A percentile compares a stretch with the other conserved stretches of the same genome.
phyloP scores from a whole-genome alignment of 176 grass and related monocot species.

The Metroxylon sagu region DNA sequence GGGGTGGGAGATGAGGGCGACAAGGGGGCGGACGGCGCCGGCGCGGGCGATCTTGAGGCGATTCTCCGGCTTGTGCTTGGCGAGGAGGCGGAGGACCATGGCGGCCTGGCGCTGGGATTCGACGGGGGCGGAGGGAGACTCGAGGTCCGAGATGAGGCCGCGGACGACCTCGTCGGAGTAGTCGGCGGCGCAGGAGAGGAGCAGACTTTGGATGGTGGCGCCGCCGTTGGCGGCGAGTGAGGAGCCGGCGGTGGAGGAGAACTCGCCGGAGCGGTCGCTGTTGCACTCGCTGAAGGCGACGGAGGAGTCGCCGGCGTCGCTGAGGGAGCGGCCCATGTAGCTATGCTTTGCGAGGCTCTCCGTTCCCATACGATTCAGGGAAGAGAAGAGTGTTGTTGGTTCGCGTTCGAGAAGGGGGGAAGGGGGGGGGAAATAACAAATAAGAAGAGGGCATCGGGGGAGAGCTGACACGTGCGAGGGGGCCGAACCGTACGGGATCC shows the following conservation, averaged over 20 bases:
- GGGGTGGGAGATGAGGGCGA: conserved; percentile 60
- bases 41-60: conserved; percentile 71
- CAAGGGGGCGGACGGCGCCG: conserved; percentile 52
- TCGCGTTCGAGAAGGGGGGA: not conserved
- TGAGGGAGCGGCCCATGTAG: conserved; percentile 48
- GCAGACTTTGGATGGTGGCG: conserved; percentile 39
- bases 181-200: conserved; percentile 43
- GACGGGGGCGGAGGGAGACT: conserved; percentile 21
- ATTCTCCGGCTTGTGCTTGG: conserved; percentile 87
- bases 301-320: conserved; percentile 60
- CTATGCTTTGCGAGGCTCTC: conserved; percentile 21
- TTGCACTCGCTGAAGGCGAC: conserved; percentile 77
- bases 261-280: conserved; percentile 42
- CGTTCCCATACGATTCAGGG: conserved; percentile 34
- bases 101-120: conserved; percentile 52
- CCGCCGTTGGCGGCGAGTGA: not conserved
- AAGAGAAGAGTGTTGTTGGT: not conserved
- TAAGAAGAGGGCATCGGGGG: not conserved
- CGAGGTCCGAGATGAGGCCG: conserved; percentile 46
- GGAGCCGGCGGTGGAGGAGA: conserved; percentile 29
- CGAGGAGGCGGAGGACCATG: conserved; percentile 69
- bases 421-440: conserved; percentile 6
- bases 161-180: conserved; percentile 59
- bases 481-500: conserved; percentile 5
- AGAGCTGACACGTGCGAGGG: conserved; percentile 11